phyloP scores from a whole-genome alignment of 108 stramenopile genomes.

The Stephanodiscus minutulus region DNA sequence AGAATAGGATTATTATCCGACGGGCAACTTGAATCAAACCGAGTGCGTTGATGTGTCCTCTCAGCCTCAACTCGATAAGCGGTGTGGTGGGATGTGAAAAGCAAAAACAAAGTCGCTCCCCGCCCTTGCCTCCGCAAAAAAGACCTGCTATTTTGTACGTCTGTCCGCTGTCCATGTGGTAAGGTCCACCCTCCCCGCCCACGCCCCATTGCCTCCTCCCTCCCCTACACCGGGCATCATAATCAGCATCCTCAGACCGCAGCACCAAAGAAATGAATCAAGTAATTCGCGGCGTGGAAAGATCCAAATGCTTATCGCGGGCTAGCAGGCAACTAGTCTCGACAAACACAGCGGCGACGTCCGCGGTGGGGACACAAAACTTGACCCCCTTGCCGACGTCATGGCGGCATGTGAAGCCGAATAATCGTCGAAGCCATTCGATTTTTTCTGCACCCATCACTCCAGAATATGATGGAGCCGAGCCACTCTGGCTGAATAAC shows the following conservation, averaged over 20 bases:
- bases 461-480: neutral
- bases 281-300: conserved; percentile 16
- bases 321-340: conserved; percentile 7
- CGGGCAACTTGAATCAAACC: neutral
- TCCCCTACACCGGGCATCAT: too few species aligned
- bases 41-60: too few species aligned
- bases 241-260: too few species aligned
- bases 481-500: neutral
- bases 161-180: too few species aligned
- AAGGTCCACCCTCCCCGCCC: too few species aligned
- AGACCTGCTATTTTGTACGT: too few species aligned
- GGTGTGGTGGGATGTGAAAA: too few species aligned
- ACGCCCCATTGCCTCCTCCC: too few species aligned
- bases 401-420: neutral
- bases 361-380: conserved; percentile 7
- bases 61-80: neutral
- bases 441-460: conserved; percentile 3
- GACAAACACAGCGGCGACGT: neutral
- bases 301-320: conserved; percentile 21
- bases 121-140: too few species aligned
- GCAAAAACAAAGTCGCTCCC: too few species aligned
- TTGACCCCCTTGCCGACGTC: neutral
- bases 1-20: neutral
- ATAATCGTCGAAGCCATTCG: neutral
- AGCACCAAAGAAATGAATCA: conserved; percentile 17